Conservation (phyloP, 306 rosid genomes). For the Senna tora region DNA sequence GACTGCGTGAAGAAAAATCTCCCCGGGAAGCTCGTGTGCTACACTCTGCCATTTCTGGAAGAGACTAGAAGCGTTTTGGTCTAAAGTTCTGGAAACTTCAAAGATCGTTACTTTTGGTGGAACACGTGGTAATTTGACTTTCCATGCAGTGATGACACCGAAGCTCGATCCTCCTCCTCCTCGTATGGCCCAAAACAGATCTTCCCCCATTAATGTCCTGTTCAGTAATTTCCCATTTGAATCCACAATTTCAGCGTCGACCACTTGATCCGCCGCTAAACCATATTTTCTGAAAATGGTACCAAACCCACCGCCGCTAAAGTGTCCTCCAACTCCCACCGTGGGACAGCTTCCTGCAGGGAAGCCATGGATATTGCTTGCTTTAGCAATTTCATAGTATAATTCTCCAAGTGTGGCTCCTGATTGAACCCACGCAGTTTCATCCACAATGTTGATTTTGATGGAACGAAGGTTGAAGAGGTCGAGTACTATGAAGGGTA, state of each 20-base stretch:
- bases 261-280: conserved; percentile 37
- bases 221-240: conserved; percentile 37
- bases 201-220: conserved; percentile 43
- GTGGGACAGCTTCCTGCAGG: conserved; percentile 43
- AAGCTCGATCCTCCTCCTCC: conserved; percentile 50
- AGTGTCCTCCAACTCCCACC: conserved; percentile 47
- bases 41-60: conserved; percentile 39
- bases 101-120: conserved; percentile 40
- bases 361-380: conserved; percentile 38
- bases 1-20: conserved; percentile 35
- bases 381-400: conserved; percentile 37
- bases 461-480: conserved; percentile 34
- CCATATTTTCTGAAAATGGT: conserved; percentile 42
- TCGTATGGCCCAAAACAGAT: conserved; percentile 47
- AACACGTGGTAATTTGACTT: conserved; percentile 39
- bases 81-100: conserved; percentile 25
- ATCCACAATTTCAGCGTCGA: conserved; percentile 38
- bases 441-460: conserved; percentile 25
- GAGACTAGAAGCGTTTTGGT: conserved; percentile 18
- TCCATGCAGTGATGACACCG: conserved; percentile 42
- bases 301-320: conserved; percentile 46
- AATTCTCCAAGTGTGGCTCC: conserved; percentile 49
- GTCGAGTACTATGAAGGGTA: conserved; percentile 39
- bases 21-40: conserved; percentile 32
- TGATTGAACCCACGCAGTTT: conserved; percentile 46